Evolutionary conservation across 2,329 filamentous ascomycete genomes (phyloP).

Genomic region (Alternaria conjuncta): DNA sequence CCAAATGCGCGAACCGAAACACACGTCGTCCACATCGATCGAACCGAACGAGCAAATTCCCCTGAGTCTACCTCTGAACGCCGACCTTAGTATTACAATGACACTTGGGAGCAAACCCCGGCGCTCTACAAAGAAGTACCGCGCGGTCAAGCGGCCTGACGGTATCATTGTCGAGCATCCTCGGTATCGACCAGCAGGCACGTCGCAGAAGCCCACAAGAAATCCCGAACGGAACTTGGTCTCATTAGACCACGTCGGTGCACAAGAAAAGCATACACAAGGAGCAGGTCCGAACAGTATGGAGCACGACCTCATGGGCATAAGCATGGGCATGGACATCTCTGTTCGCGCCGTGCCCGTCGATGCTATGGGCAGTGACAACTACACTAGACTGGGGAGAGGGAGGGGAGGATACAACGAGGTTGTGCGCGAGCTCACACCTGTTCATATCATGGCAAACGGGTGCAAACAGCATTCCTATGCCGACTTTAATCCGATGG

Average conservation of each 20-base stretch:
- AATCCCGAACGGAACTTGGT: constrained; percentile 4
- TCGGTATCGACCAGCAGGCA: constrained; percentile 14
- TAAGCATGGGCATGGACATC: background rate
- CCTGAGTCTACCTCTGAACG: background rate
- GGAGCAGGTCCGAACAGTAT: background rate
- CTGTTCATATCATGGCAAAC: background rate
- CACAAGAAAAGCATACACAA: background rate
- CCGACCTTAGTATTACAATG: constrained; percentile 4
- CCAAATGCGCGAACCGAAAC: background rate
- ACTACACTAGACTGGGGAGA: background rate
- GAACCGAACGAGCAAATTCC: background rate
- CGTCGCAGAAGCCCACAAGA: background rate
- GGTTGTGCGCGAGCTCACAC: background rate
- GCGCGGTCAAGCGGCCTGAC: constrained; percentile 19
- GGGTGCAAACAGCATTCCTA: background rate
- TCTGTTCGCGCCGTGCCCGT: background rate
- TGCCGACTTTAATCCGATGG: constrained; percentile 2
- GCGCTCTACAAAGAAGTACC: constrained; percentile 13
- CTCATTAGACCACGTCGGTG: background rate
- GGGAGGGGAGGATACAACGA: constrained; percentile 9
- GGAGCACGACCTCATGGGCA: background rate
- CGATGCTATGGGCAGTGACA: background rate
- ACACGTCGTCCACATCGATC: background rate
- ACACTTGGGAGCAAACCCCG: constrained; percentile 1
- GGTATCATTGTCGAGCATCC: constrained; percentile 26